A percentile compares a stretch with the other conserved stretches of the same genome.
phyloP scores from a whole-genome alignment of 2,329 filamentous ascomycete species.

The Gnomoniopsis sp. region DNA sequence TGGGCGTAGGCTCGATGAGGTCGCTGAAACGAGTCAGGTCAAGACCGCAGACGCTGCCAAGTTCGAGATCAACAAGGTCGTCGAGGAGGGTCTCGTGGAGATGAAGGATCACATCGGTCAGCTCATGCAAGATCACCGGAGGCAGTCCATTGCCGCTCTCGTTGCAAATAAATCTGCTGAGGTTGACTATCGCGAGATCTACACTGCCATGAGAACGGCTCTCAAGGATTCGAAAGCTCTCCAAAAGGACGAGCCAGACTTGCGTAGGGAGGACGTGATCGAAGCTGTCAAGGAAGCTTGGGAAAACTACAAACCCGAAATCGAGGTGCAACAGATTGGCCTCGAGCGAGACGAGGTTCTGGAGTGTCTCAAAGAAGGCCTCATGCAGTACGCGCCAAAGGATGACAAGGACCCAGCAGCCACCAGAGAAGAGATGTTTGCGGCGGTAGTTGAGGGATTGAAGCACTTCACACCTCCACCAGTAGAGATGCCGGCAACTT shows the following conservation, averaged over 20 bases:
- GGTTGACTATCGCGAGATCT: slow-evolving; percentile 80
- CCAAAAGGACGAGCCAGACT: slow-evolving; percentile 42
- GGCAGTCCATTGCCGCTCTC: slow-evolving; percentile 62
- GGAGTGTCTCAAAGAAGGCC: slow-evolving; percentile 78
- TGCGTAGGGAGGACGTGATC: slow-evolving; percentile 80
- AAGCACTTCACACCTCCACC: slow-evolving; percentile 75
- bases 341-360: slow-evolving; percentile 88
- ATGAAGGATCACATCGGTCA: slow-evolving; percentile 82
- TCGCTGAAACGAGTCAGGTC: slow-evolving; percentile 42
- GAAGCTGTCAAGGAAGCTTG: slow-evolving; percentile 85
- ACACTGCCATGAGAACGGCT: slow-evolving; percentile 77
- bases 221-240: slow-evolving; percentile 57
- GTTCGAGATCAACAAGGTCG: slow-evolving; percentile 71
- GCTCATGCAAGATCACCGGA: slow-evolving; percentile 71
- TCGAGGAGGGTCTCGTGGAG: slow-evolving; percentile 76
- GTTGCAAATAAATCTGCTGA: slow-evolving; percentile 53
- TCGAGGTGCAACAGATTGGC: slow-evolving; percentile 85
- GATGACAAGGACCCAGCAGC: slow-evolving; percentile 56
- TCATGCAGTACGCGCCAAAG: slow-evolving; percentile 67
- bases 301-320: slow-evolving; percentile 92
- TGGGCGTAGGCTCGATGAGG: slow-evolving; percentile 78
- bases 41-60: slow-evolving; percentile 53
- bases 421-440: slow-evolving; percentile 79
- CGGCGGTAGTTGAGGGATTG: slow-evolving; percentile 80
- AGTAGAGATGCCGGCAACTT: slow-evolving; percentile 63